Evolutionary conservation across 108 stramenopile species (phyloP).

Genomic region (Pelagomonas calceolata): DNA sequence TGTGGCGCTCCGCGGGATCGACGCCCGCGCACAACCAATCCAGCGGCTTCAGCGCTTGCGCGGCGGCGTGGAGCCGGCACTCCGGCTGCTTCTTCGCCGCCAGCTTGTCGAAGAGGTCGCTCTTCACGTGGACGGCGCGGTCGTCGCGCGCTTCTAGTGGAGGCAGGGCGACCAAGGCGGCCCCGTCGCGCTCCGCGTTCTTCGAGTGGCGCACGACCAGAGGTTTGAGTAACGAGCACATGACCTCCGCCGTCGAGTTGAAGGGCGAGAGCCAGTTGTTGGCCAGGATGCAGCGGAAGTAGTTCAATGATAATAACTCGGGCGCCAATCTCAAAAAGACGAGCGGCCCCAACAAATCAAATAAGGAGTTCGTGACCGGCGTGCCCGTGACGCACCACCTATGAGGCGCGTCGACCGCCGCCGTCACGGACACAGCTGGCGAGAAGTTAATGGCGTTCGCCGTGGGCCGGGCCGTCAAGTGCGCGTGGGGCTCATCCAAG

Average conservation of each 20-base stretch:
- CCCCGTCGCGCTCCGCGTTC: conserved; percentile 10
- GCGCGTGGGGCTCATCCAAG: conserved; percentile 30
- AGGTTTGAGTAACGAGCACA: conserved; percentile 10
- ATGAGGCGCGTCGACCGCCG: conserved; percentile 3
- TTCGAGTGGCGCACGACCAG: conserved; percentile 24
- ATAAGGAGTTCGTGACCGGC: conserved; percentile 34
- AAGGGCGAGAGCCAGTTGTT: conserved; percentile 5
- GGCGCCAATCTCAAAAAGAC: conserved; percentile 34
- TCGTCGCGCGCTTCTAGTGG: background rate
- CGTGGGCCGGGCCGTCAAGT: background rate
- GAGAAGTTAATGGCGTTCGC: background rate
- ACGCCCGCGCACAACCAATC: no score
- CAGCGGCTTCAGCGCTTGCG: no score
- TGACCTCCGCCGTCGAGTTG: background rate
- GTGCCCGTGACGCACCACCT: conserved; percentile 43
- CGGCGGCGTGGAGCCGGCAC: no score
- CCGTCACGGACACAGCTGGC: background rate
- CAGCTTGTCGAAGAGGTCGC: no score
- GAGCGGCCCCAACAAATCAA: conserved; percentile 29
- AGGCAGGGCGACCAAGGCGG: conserved; percentile 23
- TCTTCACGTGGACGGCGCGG: no score
- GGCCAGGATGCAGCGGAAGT: conserved; percentile 15
- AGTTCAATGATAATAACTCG: conserved; percentile 23
- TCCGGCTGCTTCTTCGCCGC: no score
- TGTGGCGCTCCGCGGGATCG: no score